phyloP scores from a whole-genome alignment of 352 stramenopile genomes.

The Blastocystis hominis region DNA sequence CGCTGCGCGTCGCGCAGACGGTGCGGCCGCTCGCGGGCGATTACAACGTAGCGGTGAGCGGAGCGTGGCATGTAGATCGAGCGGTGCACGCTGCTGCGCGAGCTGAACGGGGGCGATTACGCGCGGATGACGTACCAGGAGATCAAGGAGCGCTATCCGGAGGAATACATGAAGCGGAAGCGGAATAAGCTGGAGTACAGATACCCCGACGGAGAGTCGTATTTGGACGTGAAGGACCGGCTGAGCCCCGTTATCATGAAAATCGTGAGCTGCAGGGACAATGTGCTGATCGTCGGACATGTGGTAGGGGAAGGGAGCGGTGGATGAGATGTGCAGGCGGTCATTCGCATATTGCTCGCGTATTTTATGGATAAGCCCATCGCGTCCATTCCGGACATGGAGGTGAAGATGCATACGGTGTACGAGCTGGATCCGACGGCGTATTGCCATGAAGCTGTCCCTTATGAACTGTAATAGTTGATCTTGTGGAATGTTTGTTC shows the following conservation, averaged over 20 bases:
- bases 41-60: not conserved
- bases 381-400: constrained; percentile 45
- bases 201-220: constrained; percentile 79
- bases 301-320: not conserved
- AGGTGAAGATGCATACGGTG: constrained; percentile 54
- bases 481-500: not conserved
- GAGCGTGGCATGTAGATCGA: constrained; percentile 60
- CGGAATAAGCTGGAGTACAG: constrained; percentile 81
- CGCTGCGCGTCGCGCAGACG: constrained; percentile 43
- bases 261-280: constrained; percentile 73
- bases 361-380: constrained; percentile 51
- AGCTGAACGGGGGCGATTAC: constrained; percentile 78
- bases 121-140: constrained; percentile 76
- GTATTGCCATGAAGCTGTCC: constrained; percentile 41
- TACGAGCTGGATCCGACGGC: constrained; percentile 53
- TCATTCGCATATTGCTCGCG: constrained; percentile 50
- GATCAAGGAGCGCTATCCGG: constrained; percentile 73
- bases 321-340: not conserved
- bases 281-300: constrained; percentile 52
- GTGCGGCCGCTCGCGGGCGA: constrained; percentile 54
- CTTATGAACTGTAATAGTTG: not conserved
- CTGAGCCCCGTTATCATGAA: constrained; percentile 80
- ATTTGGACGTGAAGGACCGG: constrained; percentile 83
- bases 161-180: constrained; percentile 72
- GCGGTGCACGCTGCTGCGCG: constrained; percentile 78